These are phyloP conservation scores for Oxyria digyna DNA, from an alignment of 148 eudicot genomes.

Conservation along the genomic window DNA sequence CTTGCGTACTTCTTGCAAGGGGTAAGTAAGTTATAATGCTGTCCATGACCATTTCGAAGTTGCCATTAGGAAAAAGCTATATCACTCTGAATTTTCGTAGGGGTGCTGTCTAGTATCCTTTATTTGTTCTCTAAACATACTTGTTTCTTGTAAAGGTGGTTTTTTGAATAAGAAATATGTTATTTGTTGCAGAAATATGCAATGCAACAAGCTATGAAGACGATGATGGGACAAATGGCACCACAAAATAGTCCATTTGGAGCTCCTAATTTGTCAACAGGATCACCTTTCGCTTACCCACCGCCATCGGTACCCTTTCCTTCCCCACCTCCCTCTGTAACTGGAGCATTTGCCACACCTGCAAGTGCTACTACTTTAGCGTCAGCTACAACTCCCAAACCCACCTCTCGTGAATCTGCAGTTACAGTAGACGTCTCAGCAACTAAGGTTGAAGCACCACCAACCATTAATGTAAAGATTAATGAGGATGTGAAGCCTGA, in stretches of 20 bases:
- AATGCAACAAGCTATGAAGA: constrained; percentile 81
- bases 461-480: constrained; percentile 25
- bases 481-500: constrained; percentile 25
- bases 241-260: constrained; percentile 70
- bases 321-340: constrained; percentile 18
- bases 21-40: background rate
- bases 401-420: too few relatives aligned
- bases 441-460: constrained; percentile 33
- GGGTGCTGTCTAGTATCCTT: background rate
- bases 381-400: constrained; percentile 11
- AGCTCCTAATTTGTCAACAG: constrained; percentile 44
- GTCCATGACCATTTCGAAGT: too few relatives aligned
- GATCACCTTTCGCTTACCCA: constrained; percentile 61
- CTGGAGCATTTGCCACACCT: constrained; percentile 20
- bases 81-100: background rate
- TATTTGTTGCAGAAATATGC: constrained; percentile 60
- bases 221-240: constrained; percentile 54
- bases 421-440: constrained; percentile 44
- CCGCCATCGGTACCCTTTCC: constrained; percentile 30
- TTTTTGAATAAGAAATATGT: background rate
- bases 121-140: background rate
- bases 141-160: background rate
- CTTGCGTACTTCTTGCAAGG: too few relatives aligned
- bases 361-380: constrained; percentile 36
- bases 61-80: background rate